Conservation (phyloP, 495 filamentous ascomycete species). For the Pseudevernia furfuracea region DNA sequence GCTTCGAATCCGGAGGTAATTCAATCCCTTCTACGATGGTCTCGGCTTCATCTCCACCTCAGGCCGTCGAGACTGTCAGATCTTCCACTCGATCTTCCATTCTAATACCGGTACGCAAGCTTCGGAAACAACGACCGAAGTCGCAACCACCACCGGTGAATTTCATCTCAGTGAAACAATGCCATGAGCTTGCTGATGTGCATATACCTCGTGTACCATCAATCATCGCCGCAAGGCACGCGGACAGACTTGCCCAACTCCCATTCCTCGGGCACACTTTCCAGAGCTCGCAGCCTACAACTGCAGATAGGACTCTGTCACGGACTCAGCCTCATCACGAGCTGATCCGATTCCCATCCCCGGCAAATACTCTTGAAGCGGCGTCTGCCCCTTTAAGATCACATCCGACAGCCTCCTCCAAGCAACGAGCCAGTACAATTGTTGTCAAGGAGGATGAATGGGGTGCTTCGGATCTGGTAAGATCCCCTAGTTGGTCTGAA, state of each 20-base stretch:
- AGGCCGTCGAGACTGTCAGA: neutral
- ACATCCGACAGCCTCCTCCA: neutral
- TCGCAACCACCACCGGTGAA: constrained; percentile 20
- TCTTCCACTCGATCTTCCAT: constrained; percentile 10
- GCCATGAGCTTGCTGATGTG: constrained; percentile 9
- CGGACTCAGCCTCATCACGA: neutral
- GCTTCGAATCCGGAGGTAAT: neutral
- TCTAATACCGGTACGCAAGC: constrained; percentile 13
- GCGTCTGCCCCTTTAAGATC: constrained; percentile 5
- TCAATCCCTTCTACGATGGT: neutral
- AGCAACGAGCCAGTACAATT: neutral
- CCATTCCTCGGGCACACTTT: constrained; percentile 26
- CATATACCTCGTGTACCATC: constrained; percentile 27
- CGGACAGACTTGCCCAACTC: constrained; percentile 22
- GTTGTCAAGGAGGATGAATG: constrained; percentile 11
- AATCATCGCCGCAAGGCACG: constrained; percentile 23
- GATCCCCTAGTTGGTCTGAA: constrained; percentile 21
- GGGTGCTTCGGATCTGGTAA: constrained; percentile 9
- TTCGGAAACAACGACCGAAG: constrained; percentile 22
- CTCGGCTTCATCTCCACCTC: constrained; percentile 3
- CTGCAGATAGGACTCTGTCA: constrained; percentile 6
- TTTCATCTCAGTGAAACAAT: constrained; percentile 14
- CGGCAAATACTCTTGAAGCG: constrained; percentile 20
- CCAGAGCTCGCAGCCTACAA: constrained; percentile 19
- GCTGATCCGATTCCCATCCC: constrained; percentile 24